These are phyloP conservation scores for Micractinium conductrix DNA, from an alignment of 139 green algal species.

Conservation along the genomic window DNA sequence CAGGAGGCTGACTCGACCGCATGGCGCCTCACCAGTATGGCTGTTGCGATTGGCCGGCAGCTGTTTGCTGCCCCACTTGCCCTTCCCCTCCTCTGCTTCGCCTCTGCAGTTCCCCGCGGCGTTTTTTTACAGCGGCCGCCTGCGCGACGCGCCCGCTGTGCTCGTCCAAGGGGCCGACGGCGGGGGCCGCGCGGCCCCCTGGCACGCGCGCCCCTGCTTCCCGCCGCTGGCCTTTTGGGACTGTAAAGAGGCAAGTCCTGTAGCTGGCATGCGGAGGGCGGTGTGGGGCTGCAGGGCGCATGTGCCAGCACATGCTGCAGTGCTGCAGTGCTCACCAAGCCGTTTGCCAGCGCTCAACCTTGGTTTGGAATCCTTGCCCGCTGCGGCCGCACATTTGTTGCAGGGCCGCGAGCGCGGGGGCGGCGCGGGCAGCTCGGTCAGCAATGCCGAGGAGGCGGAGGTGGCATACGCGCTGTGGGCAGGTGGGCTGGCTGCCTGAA, in stretches of 20 bases:
- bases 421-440: constrained; percentile 50
- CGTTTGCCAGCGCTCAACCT: too few relatives aligned
- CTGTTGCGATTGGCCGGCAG: too few relatives aligned
- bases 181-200: constrained; percentile 46
- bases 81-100: too few relatives aligned
- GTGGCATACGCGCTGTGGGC: constrained; percentile 41
- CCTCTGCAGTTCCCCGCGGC: constrained; percentile 57
- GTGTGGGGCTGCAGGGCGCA: not conserved
- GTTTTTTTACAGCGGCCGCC: constrained; percentile 71
- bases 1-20: too few relatives aligned
- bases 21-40: too few relatives aligned
- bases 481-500: constrained; percentile 12
- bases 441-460: constrained; percentile 46
- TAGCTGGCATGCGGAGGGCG: too few relatives aligned
- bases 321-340: not conserved
- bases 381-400: too few relatives aligned
- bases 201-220: constrained; percentile 48
- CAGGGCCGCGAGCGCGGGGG: constrained; percentile 62
- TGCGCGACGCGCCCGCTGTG: constrained; percentile 53
- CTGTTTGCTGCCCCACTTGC: too few relatives aligned
- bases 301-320: not conserved
- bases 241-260: constrained; percentile 41
- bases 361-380: too few relatives aligned
- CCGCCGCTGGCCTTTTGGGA: constrained; percentile 53
- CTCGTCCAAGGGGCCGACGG: constrained; percentile 16